Percentiles rank a stretch among this genome's conserved stretches.
These are phyloP conservation scores for Colletotrichum spinosum DNA, from an alignment of 2,329 filamentous ascomycete species.

Conservation along the genomic window DNA sequence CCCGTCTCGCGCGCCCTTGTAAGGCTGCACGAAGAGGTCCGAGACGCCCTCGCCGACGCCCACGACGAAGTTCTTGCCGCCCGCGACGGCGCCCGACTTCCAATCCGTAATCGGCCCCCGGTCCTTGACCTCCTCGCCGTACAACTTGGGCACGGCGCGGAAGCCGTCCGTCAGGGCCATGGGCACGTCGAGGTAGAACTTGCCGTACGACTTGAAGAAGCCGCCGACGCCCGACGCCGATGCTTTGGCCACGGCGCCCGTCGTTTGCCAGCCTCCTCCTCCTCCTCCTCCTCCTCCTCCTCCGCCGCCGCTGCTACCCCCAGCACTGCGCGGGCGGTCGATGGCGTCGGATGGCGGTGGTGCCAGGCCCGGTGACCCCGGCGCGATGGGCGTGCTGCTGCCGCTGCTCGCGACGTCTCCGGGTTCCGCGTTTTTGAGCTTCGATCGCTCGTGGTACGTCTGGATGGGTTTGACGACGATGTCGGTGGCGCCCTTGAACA, in stretches of 20 bases:
- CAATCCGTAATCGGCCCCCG: conserved; percentile 57
- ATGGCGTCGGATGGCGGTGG: conserved; percentile 8
- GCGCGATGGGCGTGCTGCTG: background rate
- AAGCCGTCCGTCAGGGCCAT: conserved; percentile 64
- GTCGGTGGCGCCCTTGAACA: conserved; percentile 35
- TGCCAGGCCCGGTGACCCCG: conserved; percentile 4
- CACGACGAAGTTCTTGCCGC: conserved; percentile 56
- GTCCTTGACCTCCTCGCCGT: conserved; percentile 52
- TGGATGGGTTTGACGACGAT: conserved; percentile 39
- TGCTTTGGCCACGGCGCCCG: conserved; percentile 23
- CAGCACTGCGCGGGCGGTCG: conserved; percentile 7
- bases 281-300: background rate
- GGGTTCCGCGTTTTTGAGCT: conserved; percentile 8
- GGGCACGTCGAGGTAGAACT: conserved; percentile 58
- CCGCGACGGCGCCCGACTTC: conserved; percentile 55
- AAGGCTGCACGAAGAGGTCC: conserved; percentile 56
- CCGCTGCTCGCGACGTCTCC: conserved; percentile 1
- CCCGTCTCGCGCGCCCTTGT: conserved; percentile 52
- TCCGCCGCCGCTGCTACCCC: background rate
- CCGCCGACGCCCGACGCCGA: conserved; percentile 45
- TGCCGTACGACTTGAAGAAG: conserved; percentile 50
- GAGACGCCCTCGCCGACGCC: conserved; percentile 57
- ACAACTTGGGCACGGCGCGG: conserved; percentile 64
- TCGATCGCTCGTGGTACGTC: conserved; percentile 25
- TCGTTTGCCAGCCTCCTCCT: conserved; percentile 5